A percentile compares a stretch with the other conserved stretches of the same genome.
Evolutionary conservation across 169 alveolate species (phyloP).

Genomic region (Plasmodium blacklocki): DNA sequence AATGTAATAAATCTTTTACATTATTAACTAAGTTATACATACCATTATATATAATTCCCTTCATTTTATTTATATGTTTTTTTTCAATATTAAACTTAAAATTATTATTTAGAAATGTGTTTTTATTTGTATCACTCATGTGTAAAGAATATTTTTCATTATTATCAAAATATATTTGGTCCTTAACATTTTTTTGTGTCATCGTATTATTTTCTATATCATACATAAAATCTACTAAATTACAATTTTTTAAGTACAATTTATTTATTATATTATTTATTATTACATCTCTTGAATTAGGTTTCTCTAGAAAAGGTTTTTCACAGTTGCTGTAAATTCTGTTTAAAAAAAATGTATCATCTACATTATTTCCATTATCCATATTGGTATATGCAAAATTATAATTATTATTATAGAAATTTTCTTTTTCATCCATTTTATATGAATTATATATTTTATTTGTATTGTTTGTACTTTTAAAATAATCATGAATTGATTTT

Average conservation of each 20-base stretch:
- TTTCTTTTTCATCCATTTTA: not conserved
- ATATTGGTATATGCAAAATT: not conserved
- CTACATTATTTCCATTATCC: not conserved
- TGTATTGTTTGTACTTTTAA: slow-evolving; percentile 1
- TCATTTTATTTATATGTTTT: slow-evolving; percentile 28
- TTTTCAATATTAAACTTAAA: slow-evolving; percentile 48
- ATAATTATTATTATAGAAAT: not conserved
- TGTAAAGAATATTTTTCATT: not conserved
- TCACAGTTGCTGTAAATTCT: not conserved
- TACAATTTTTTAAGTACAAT: slow-evolving; percentile 10
- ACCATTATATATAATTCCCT: slow-evolving; percentile 50
- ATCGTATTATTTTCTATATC: not conserved
- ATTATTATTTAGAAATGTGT: slow-evolving; percentile 11
- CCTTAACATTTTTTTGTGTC: not conserved
- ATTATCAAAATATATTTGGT: not conserved
- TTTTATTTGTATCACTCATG: not conserved
- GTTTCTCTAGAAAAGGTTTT: too few species aligned
- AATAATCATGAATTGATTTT: slow-evolving; percentile 40
- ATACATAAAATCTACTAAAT: slow-evolving; percentile 10
- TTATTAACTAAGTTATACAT: slow-evolving; percentile 31
- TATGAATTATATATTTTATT: not conserved
- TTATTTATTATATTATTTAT: slow-evolving; percentile 30
- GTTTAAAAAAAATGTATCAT: not conserved
- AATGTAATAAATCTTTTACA: slow-evolving; percentile 38
- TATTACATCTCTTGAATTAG: not conserved